Conservation (phyloP, 768 basidiomycete genomes). For the Tulasnella sp. region DNA sequence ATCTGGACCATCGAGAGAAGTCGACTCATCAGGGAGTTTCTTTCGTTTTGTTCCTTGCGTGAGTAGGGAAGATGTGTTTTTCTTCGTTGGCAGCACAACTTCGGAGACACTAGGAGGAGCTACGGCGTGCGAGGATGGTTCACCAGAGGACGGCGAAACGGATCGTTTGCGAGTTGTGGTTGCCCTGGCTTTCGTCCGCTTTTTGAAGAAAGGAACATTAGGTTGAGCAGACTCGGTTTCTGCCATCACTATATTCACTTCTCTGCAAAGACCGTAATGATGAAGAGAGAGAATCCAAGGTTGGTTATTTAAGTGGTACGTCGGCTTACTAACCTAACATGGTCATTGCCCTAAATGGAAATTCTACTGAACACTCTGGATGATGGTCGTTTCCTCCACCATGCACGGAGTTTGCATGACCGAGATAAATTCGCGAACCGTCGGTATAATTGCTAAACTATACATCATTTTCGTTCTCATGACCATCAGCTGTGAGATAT, state of each 20-base stretch:
- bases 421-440: too few relatives aligned
- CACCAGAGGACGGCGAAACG: slow-evolving; percentile 37
- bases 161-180: slow-evolving; percentile 65
- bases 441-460: too few relatives aligned
- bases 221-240: slow-evolving; percentile 12
- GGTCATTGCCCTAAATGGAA: too few relatives aligned
- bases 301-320: too few relatives aligned
- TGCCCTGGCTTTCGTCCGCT: slow-evolving; percentile 50
- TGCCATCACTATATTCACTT: slow-evolving; percentile 4
- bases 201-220: slow-evolving; percentile 77
- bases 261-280: background rate
- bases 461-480: too few relatives aligned
- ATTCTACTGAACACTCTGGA: too few relatives aligned
- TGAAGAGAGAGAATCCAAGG: too few relatives aligned
- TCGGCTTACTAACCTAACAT: too few relatives aligned
- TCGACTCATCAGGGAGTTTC: slow-evolving; percentile 27
- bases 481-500: too few relatives aligned
- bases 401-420: too few relatives aligned
- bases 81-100: slow-evolving; percentile 68
- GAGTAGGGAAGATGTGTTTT: slow-evolving; percentile 52
- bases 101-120: slow-evolving; percentile 32
- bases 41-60: slow-evolving; percentile 64
- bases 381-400: too few relatives aligned
- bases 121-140: slow-evolving; percentile 30
- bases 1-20: slow-evolving; percentile 34